Base-by-base conservation (phyloP, 2,329 filamentous ascomycete genomes). In the Claviceps maximensis region DNA sequence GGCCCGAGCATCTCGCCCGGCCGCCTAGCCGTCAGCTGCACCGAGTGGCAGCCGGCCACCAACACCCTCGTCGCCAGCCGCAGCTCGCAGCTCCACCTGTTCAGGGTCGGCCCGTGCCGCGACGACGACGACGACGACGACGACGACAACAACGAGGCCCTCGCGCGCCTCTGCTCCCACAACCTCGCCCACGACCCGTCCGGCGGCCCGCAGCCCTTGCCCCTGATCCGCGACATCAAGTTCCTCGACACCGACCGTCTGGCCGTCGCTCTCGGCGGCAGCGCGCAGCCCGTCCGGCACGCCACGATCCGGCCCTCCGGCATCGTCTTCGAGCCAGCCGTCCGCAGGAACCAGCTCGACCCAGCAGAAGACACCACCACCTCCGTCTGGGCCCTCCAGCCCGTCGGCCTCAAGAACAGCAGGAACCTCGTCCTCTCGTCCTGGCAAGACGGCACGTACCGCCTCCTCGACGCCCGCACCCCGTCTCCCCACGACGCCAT, bases 381-480 rank as follows among this genome's bases (percentile, higher is more conserved):
- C 5, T 74, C 69, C 0, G 68, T 75, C 12, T 64, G 73, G 36
- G 73, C 75, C 0, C 68, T 80, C 3, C 69, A 76, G 36, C 70
- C 74, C 1, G 63, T 79, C 0, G 61, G 67, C 15, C 58, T 62
- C 2, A 61, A 61, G 12, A 66, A 69, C 1, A 65, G 64, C 21
- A 65, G 66, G 1, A 71, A 67, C 23, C 62, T 77, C 2, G 59
- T 79, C 7, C 67, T 80, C 13, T 76, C 71, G 52, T 69, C 75
- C 3, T 80, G 77, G 76, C 71, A 74, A 45, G 75, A 79, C 52
- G 76, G 76, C 9, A 76, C 72, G 0, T 70, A 72, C 51, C 69
- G 72, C 67, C 71, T 79, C 1, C 68, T 72, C 53, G 77, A 80
- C 56, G 59, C 77, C 2, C 72, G 77, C 75, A 0, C 70, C 74